Evolutionary conservation across 164 flowering plant species (phyloP).

Genomic region (Kingdonia uniflora): DNA sequence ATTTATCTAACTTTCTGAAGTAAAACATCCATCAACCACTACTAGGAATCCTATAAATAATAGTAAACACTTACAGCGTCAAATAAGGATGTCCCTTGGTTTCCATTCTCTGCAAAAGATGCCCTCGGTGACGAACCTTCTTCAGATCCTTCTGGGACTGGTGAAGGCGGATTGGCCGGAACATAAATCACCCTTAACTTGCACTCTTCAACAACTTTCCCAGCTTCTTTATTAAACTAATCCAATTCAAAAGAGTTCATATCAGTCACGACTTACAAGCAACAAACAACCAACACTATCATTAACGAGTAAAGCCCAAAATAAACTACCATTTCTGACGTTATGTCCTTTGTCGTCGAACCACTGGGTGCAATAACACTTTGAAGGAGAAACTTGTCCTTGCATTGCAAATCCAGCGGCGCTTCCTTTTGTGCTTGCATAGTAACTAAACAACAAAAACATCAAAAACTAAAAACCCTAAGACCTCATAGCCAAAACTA

Average conservation of each 20-base stretch:
- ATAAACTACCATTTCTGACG: constrained; percentile 51
- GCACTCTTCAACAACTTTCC: constrained; percentile 69
- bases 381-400: constrained; percentile 81
- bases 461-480: neutral
- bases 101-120: constrained; percentile 39
- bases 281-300: too few species aligned
- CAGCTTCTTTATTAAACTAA: constrained; percentile 69
- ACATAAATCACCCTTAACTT: constrained; percentile 73
- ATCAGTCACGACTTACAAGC: too few species aligned
- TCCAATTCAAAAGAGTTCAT: neutral
- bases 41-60: neutral
- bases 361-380: constrained; percentile 47
- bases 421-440: constrained; percentile 85
- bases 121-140: constrained; percentile 76
- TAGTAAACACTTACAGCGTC: constrained; percentile 39
- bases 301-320: too few species aligned
- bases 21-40: too few species aligned
- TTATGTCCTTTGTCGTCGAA: constrained; percentile 39
- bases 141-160: constrained; percentile 89
- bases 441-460: constrained; percentile 37
- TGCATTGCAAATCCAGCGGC: constrained; percentile 81
- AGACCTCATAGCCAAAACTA: neutral
- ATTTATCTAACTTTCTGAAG: too few species aligned
- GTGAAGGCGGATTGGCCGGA: constrained; percentile 86
- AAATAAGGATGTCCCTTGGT: constrained; percentile 28